Conservation (phyloP, 495 filamentous ascomycete species). For the Penicillium dipodomyicola region DNA sequence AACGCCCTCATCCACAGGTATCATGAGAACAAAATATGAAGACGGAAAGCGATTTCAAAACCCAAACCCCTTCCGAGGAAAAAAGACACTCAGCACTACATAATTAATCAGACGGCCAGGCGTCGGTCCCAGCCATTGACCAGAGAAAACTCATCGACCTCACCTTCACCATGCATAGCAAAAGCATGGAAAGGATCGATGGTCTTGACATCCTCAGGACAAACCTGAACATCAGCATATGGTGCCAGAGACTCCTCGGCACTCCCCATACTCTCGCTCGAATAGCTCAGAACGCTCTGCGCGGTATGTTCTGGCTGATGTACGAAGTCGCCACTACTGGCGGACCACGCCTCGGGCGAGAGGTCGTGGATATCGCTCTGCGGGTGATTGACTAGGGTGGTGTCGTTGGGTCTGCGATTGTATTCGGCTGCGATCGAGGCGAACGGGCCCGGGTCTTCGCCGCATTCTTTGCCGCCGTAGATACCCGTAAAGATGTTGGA, state of each 20-base stretch:
- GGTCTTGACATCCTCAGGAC: conserved; percentile 30
- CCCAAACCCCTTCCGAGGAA: not conserved
- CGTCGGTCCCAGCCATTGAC: conserved; percentile 40
- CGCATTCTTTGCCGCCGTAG: conserved; percentile 66
- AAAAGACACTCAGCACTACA: not conserved
- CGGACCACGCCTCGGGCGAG: conserved; percentile 45
- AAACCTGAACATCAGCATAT: conserved; percentile 23
- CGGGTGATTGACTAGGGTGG: conserved; percentile 18
- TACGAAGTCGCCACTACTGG: conserved; percentile 39
- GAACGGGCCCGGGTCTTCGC: conserved; percentile 45
- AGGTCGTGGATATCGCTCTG: conserved; percentile 34
- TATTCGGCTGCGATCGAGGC: conserved; percentile 45
- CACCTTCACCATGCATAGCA: conserved; percentile 43
- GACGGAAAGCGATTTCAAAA: not conserved
- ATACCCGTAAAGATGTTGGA: conserved; percentile 82
- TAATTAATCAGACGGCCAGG: conserved; percentile 34
- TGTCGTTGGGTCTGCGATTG: conserved; percentile 28
- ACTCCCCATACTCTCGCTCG: conserved; percentile 70
- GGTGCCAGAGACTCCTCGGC: conserved; percentile 37
- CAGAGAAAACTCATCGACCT: conserved; percentile 36
- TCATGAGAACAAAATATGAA: conserved; percentile 10
- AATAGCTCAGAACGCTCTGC: conserved; percentile 72
- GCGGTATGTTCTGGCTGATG: conserved; percentile 43
- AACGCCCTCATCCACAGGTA: conserved; percentile 10
- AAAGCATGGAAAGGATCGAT: conserved; percentile 49